These are phyloP conservation scores for Mychonastes homosphaera DNA, from an alignment of 139 green algal species.

Conservation along the genomic window DNA sequence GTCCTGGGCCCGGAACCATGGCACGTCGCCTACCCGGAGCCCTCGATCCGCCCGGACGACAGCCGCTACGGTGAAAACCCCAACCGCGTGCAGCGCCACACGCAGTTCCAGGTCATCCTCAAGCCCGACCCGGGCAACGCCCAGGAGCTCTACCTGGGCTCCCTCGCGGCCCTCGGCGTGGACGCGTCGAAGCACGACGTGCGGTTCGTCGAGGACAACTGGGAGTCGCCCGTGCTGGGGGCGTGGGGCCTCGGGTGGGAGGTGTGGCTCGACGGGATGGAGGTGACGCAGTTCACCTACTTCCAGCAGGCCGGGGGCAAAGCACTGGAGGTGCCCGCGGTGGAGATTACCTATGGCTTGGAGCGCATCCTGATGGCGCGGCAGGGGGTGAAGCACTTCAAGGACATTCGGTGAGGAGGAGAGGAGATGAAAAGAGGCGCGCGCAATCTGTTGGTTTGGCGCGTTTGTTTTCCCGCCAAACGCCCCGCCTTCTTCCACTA, in stretches of 20 bases:
- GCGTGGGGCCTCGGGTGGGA: constrained; percentile 97
- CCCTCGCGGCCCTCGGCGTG: constrained; percentile 81
- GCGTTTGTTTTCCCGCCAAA: too few species aligned
- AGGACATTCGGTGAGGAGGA: constrained; percentile 74
- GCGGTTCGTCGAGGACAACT: constrained; percentile 99
- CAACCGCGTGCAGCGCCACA: constrained; percentile 96
- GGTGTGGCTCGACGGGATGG: constrained; percentile 96
- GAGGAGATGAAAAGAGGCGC: neutral
- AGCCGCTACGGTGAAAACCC: constrained; percentile 95
- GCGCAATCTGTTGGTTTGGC: too few species aligned
- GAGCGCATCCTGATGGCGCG: constrained; percentile 96
- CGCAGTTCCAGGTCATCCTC: constrained; percentile 99
- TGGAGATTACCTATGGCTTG: constrained; percentile 99
- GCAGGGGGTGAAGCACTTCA: constrained; percentile 95
- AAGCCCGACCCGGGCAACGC: constrained; percentile 95
- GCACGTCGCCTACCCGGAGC: constrained; percentile 90
- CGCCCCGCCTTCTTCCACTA: too few species aligned
- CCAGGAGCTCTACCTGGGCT: constrained; percentile 93
- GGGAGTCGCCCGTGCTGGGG: constrained; percentile 91
- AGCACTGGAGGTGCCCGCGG: constrained; percentile 59
- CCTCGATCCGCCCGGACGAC: constrained; percentile 92
- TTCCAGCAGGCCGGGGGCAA: constrained; percentile 86
- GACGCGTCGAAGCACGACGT: constrained; percentile 74
- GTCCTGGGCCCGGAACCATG: constrained; percentile 88
- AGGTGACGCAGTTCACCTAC: constrained; percentile 99